Evolutionary conservation across 352 stramenopile genomes (phyloP), one percentile per base, ranked within the genome.

Genomic region (Pythium biforme): DNA sequence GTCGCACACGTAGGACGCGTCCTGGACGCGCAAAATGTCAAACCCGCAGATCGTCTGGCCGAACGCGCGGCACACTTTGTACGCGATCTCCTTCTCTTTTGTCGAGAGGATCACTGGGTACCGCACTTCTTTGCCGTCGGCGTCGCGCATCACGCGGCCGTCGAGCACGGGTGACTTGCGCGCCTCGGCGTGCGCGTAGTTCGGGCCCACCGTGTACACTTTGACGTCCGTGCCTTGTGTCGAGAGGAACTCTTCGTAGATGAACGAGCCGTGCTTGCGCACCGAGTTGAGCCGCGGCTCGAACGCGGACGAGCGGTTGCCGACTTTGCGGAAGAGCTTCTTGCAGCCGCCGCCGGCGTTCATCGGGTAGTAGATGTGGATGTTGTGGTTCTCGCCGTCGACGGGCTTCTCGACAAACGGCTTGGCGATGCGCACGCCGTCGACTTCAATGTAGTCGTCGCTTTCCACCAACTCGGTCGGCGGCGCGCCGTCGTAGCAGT

Each of bases 351-450:
- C 98, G n/a, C 98, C 98, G 20, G 97, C 97, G 53, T 84, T 98
- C 67, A 96, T 97, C 1, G 97, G 98, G 75, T 99, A 99, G 76
- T 99, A 99, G 57, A 99, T 99, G 73, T 98, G 80, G 68, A 99
- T 98, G 73, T 99, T 99, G 77, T 99, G 98, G 79, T 99, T 96
- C 65, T 99, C 98, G 23, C 95, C 97, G 73, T 99, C 91, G 22
- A 99, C 96, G 1, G 98, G 98, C 68, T 99, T 99, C 75, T 99
- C 98, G 7, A 99, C 98, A 68, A 99, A 99, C 10, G 98, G 98
- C 76, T 99, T 99, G 68, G 97, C 73, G 47, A 99, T 97, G 50
- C 85, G 86, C 37, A 98, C 83, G 48, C 97, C 97, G 72, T 99
- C 62, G n/a, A 94, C 80, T 49, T 94, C 73, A 34, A 96, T 73